These are phyloP conservation scores for Pythium apleroticum DNA, from an alignment of 352 stramenopile genomes.

Conservation along the genomic window DNA sequence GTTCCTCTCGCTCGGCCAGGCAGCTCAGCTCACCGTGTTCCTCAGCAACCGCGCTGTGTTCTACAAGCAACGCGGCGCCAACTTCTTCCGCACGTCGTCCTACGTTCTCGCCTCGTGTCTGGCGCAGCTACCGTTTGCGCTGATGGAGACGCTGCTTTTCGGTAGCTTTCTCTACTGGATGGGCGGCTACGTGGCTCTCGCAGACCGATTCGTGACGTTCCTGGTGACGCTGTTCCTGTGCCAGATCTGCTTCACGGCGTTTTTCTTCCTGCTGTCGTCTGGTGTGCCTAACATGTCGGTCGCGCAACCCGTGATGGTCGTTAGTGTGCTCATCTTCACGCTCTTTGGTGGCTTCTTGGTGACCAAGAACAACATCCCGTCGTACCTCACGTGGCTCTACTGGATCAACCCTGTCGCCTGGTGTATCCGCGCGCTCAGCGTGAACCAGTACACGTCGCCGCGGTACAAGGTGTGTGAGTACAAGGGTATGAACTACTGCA, in stretches of 20 bases:
- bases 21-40: slow-evolving; percentile 77
- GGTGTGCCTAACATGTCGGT: slow-evolving; percentile 45
- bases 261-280: slow-evolving; percentile 66
- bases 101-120: slow-evolving; percentile 72
- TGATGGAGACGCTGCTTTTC: slow-evolving; percentile 82
- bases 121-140: slow-evolving; percentile 48
- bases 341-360: slow-evolving; percentile 74
- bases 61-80: slow-evolving; percentile 89
- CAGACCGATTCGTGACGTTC: slow-evolving; percentile 56
- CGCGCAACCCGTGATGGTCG: slow-evolving; percentile 58
- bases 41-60: slow-evolving; percentile 76
- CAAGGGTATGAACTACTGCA: slow-evolving; percentile 53
- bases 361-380: slow-evolving; percentile 52
- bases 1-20: slow-evolving; percentile 83
- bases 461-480: slow-evolving; percentile 51
- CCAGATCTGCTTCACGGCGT: slow-evolving; percentile 66
- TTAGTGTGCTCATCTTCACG: slow-evolving; percentile 65
- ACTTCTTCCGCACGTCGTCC: slow-evolving; percentile 83
- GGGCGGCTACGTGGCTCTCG: slow-evolving; percentile 63
- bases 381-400: slow-evolving; percentile 77
- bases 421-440: slow-evolving; percentile 53
- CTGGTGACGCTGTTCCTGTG: slow-evolving; percentile 63
- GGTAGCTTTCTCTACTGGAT: slow-evolving; percentile 91
- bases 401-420: slow-evolving; percentile 76
- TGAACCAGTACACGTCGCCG: slow-evolving; percentile 63